phyloP scores from a whole-genome alignment of 176 grass and related monocot species.

The Oropetium thomaeum region DNA sequence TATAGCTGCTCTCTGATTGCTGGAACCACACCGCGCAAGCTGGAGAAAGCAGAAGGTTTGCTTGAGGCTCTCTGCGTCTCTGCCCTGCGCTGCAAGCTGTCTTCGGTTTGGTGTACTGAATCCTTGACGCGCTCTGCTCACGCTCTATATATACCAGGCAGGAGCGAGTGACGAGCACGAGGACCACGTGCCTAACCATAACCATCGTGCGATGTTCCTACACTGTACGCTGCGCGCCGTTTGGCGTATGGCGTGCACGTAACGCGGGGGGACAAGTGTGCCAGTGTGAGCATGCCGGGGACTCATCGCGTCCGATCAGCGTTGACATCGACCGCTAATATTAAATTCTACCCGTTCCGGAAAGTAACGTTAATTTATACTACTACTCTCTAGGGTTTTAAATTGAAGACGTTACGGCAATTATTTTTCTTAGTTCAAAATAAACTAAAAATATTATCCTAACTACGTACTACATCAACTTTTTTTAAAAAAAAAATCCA shows the following conservation, averaged over 20 bases:
- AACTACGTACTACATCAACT: too few relatives aligned
- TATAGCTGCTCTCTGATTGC: not conserved
- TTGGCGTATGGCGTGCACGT: not conserved
- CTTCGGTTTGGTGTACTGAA: not conserved
- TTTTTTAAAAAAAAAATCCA: not conserved
- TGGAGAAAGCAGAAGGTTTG: not conserved
- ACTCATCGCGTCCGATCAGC: not conserved
- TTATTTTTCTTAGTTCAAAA: too few relatives aligned
- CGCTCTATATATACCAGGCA: constrained; percentile 2
- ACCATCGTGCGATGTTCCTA: not conserved
- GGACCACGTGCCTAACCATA: not conserved
- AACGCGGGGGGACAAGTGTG: not conserved
- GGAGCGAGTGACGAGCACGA: too few relatives aligned
- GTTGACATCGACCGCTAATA: too few relatives aligned
- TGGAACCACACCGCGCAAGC: not conserved
- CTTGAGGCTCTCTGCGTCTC: not conserved
- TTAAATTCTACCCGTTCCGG: too few relatives aligned
- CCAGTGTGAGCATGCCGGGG: not conserved
- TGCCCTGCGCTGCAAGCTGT: not conserved
- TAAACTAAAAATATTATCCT: too few relatives aligned
- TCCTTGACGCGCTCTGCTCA: not conserved
- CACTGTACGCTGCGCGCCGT: not conserved
- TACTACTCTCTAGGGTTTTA: too few relatives aligned
- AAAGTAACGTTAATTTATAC: too few relatives aligned
- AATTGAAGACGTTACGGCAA: too few relatives aligned